Conservation (phyloP, 441 rosid species). For the Melastoma candidum region DNA sequence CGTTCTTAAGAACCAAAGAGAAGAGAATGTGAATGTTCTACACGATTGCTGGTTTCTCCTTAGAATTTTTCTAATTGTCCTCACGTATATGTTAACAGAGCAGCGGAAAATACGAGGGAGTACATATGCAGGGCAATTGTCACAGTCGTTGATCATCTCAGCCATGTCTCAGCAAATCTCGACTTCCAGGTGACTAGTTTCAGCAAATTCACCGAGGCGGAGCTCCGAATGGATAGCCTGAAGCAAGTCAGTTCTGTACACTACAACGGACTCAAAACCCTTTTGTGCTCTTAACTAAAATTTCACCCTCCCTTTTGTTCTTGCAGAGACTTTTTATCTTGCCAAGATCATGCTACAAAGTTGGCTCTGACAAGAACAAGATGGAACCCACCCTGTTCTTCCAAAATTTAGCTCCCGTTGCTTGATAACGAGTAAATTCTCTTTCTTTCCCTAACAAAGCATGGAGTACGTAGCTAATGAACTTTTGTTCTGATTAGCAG, state of each 20-base stretch:
- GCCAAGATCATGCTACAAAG: slow-evolving; percentile 31
- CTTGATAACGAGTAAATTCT: slow-evolving; percentile 30
- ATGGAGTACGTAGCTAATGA: too few species aligned
- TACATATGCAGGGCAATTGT: slow-evolving; percentile 53
- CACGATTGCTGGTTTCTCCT: background rate
- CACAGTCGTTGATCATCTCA: slow-evolving; percentile 59
- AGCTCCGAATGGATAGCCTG: slow-evolving; percentile 40
- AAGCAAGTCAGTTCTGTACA: slow-evolving; percentile 35
- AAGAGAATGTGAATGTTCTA: slow-evolving; percentile 33
- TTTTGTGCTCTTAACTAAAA: background rate
- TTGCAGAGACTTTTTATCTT: slow-evolving; percentile 37
- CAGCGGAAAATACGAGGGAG: slow-evolving; percentile 49
- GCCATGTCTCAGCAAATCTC: slow-evolving; percentile 47
- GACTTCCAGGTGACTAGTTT: slow-evolving; percentile 25
- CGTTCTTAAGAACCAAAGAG: slow-evolving; percentile 33
- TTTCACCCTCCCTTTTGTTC: background rate
- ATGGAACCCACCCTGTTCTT: slow-evolving; percentile 25
- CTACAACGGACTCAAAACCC: background rate
- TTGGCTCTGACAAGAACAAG: slow-evolving; percentile 31
- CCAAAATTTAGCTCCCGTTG: slow-evolving; percentile 40
- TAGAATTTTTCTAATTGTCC: background rate
- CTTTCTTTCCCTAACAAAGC: background rate
- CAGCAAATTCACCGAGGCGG: slow-evolving; percentile 29
- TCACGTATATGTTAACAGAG: slow-evolving; percentile 23
- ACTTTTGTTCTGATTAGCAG: too few species aligned